Evolutionary conservation across 805 yeast species (phyloP).

Genomic region (Saccharomycopsis sp.): DNA sequence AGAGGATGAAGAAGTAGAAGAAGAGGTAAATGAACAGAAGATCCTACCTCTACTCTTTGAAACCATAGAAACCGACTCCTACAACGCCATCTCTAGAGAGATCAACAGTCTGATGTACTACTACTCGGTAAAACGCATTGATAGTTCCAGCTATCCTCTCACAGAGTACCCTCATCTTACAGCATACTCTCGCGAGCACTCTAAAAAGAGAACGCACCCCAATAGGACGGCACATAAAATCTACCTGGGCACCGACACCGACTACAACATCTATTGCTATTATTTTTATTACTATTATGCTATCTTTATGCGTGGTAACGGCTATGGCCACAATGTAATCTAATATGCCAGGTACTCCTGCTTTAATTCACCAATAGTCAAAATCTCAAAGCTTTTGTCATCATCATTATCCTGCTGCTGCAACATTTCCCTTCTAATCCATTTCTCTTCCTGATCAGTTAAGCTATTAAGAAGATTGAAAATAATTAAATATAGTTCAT

Average conservation of each 20-base stretch:
- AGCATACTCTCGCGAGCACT: too few species aligned
- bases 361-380: conserved; percentile 21
- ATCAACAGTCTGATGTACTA: not conserved
- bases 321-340: not conserved
- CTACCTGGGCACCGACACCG: too few species aligned
- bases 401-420: conserved; percentile 22
- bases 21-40: too few species aligned
- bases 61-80: too few species aligned
- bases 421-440: conserved; percentile 30
- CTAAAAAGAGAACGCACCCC: too few species aligned
- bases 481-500: conserved; percentile 35
- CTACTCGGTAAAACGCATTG: too few species aligned
- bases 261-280: not conserved
- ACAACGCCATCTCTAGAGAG: not conserved
- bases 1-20: too few species aligned
- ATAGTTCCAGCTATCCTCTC: too few species aligned
- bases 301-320: too few species aligned
- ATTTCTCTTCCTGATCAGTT: conserved; percentile 32
- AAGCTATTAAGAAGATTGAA: conserved; percentile 35
- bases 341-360: conserved; percentile 16
- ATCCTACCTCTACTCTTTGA: too few species aligned
- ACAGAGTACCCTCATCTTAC: too few species aligned
- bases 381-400: conserved; percentile 17
- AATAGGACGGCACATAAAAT: too few species aligned
- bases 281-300: not conserved